Evolutionary conservation across 768 basidiomycete species (phyloP), one percentile per base, ranked within the genome.

Genomic region (Chalciporus chontae): DNA sequence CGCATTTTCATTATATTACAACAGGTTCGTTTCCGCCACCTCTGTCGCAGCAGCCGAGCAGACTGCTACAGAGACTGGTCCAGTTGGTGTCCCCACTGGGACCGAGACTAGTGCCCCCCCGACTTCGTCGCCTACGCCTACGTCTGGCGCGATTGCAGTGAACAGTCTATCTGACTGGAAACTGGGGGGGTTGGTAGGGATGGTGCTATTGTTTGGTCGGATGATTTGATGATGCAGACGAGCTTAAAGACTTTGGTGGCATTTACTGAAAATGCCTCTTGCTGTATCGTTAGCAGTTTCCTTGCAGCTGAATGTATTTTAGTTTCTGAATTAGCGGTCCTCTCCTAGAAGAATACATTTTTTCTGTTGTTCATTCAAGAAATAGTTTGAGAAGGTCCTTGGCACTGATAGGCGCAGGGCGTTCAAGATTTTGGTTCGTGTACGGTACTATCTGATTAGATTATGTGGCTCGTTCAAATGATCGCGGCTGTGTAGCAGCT

Each of bases 1-100:
- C 3, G 18, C 11, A 14, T n/a, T 18, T 43, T 45, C 29, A 64
- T 21, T 1, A 14, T 18, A 15, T 32, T 46, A 39, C 13, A 15
- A 45, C 19, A 75, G 74, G 1, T 67, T 53, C 15, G 54, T 61
- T n/a, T 80, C 80, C 15, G 76, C 77, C n/a, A 73, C 78, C 3
- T 77, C 79, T 5, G 74, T 63, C 4, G 75, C 77, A 5, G 69
- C 67, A 21, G 21, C 4, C 57, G 26, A 7, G 8, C 26, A 67
- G 26, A 60, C 67, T 7, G 56, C 66, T 3, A 74, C 73, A 2
- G 67, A 74, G 48, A 75, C 74, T 2, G 73, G 71, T 0, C 70
- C 76, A 1, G 67, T 78, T 41, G 73, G 71, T n/a, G 53, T 60
- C 4, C 47, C 59, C 3, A 18, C 51, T 5, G 5, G 46, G 52